phyloP scores from a whole-genome alignment of 768 basidiomycete species.

The Pisolithus marmoratus region DNA sequence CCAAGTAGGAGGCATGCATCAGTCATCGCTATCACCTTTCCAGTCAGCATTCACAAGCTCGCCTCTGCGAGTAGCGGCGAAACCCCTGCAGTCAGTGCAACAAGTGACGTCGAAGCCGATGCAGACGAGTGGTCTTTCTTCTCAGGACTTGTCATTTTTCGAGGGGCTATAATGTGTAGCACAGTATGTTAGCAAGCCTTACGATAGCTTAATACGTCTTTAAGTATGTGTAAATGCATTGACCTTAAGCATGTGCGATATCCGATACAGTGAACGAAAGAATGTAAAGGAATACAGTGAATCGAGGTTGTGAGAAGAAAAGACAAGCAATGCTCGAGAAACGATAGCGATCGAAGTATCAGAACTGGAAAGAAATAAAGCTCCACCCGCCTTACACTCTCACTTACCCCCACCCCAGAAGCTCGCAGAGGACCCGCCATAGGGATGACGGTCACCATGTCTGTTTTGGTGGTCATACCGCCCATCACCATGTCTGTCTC shows the following conservation, averaged over 20 bases:
- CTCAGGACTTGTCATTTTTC: conserved; percentile 85
- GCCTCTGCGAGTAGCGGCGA: conserved; percentile 6
- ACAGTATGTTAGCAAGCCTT: background rate
- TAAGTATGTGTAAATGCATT: background rate
- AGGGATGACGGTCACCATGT: background rate
- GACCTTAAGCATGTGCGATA: background rate
- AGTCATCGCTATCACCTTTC: conserved; percentile 13
- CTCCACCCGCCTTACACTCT: background rate
- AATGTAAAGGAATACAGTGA: background rate
- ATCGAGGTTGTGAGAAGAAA: background rate
- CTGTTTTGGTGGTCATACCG: background rate
- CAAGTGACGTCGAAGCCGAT: conserved; percentile 14
- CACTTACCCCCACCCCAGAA: background rate
- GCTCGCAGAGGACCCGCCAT: background rate
- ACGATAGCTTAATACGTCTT: background rate
- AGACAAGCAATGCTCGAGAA: background rate
- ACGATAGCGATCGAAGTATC: background rate
- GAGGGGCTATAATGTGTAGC: conserved; percentile 53
- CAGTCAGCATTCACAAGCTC: conserved; percentile 11
- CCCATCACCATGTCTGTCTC: background rate
- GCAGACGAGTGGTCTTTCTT: conserved; percentile 57
- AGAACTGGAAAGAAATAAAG: background rate
- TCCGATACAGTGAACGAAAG: background rate
- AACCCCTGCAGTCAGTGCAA: conserved; percentile 11
- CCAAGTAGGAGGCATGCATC: conserved; percentile 1